phyloP scores from a whole-genome alignment of 495 filamentous ascomycete genomes.

The Daldinia bambusicola region DNA sequence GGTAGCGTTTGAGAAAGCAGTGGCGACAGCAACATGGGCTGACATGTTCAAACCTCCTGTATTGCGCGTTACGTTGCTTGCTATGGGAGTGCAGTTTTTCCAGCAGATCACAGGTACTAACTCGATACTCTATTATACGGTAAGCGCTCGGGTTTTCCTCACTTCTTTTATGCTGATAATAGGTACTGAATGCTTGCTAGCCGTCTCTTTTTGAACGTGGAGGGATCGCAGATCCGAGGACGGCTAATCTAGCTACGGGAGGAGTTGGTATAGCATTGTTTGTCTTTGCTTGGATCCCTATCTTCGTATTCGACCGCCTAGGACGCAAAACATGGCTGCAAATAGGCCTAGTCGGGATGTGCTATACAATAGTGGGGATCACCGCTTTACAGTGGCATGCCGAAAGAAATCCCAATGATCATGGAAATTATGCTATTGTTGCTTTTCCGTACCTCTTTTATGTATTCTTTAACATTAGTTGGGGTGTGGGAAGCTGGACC shows the following conservation, averaged over 20 bases:
- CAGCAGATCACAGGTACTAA: conserved; percentile 46
- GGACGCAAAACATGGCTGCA: conserved; percentile 46
- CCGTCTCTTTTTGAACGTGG: conserved; percentile 43
- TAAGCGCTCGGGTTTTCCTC: conserved; percentile 6
- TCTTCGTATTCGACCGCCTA: conserved; percentile 42
- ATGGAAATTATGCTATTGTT: conserved; percentile 45
- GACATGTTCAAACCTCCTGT: conserved; percentile 34
- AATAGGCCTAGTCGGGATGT: conserved; percentile 45
- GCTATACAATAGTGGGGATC: conserved; percentile 32
- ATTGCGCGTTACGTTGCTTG: conserved; percentile 42
- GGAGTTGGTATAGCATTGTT: conserved; percentile 42
- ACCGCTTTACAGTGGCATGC: neutral
- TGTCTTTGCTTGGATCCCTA: conserved; percentile 43
- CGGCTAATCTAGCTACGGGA: conserved; percentile 41
- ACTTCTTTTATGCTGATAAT: neutral
- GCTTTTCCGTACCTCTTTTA: conserved; percentile 47
- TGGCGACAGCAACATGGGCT: conserved; percentile 22
- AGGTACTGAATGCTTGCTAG: neutral
- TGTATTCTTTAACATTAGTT: conserved; percentile 48
- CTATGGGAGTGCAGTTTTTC: conserved; percentile 43
- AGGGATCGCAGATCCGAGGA: conserved; percentile 39
- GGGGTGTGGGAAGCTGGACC: conserved; percentile 48
- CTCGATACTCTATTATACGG: conserved; percentile 45
- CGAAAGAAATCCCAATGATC: neutral
- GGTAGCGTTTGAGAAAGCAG: conserved; percentile 46